Conservation (phyloP, 257 asterid genomes). For the Nyctanthes arbortristis region DNA sequence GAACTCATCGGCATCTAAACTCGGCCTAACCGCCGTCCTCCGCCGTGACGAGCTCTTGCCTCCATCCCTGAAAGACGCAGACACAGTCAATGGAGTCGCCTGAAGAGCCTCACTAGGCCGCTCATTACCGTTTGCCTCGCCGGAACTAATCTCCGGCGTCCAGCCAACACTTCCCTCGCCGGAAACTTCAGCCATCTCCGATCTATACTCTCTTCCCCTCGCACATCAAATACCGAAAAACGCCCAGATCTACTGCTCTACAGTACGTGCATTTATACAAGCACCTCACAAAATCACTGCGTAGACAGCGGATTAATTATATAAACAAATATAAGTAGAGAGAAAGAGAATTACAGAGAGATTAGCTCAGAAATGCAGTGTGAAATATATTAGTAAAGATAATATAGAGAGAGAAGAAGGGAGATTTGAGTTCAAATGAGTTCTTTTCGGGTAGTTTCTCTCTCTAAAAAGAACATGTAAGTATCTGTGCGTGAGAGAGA, state of each 20-base stretch:
- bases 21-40: conserved; percentile 79
- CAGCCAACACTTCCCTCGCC: conserved; percentile 61
- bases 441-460: neutral
- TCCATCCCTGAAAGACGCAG: conserved; percentile 87
- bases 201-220: conserved; percentile 45
- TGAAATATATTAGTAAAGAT: neutral
- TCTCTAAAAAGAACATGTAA: neutral
- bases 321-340: neutral
- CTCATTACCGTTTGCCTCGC: conserved; percentile 61
- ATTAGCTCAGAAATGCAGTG: neutral
- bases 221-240: conserved; percentile 41
- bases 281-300: neutral
- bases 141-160: conserved; percentile 51
- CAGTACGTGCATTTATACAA: neutral
- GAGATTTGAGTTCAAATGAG: neutral
- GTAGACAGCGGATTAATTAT: neutral
- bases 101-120: conserved; percentile 26
- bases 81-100: conserved; percentile 56
- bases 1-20: conserved; percentile 95
- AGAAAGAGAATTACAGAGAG: neutral
- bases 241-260: conserved; percentile 6
- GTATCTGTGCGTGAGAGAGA: neutral
- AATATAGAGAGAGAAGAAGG: neutral
- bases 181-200: conserved; percentile 86
- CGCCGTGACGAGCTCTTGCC: conserved; percentile 66